A percentile compares a stretch with the other conserved stretches of the same genome.
Conservation (phyloP, 2,329 filamentous ascomycete genomes). For the Thielaviopsis euricoi region DNA sequence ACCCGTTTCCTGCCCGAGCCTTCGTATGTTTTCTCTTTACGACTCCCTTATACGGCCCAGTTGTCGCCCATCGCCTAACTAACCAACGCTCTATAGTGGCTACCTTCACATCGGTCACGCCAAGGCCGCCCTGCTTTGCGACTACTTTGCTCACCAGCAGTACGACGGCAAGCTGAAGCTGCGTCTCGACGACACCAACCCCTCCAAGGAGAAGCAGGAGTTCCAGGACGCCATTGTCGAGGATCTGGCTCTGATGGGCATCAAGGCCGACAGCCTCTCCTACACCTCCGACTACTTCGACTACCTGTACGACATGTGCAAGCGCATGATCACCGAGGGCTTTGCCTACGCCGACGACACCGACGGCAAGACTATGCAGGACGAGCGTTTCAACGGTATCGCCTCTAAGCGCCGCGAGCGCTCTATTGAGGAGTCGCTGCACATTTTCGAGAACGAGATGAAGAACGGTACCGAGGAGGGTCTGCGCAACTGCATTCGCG, state of each 20-base stretch:
- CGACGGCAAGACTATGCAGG: constrained; percentile 70
- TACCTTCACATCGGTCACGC: constrained; percentile 94
- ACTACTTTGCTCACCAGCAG: constrained; percentile 90
- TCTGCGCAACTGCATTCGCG: constrained; percentile 75
- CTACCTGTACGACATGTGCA: constrained; percentile 69
- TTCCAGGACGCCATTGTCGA: constrained; percentile 88
- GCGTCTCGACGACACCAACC: constrained; percentile 95
- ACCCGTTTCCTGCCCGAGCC: constrained; percentile 90
- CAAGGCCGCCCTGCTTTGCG: constrained; percentile 83
- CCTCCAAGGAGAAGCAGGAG: constrained; percentile 91
- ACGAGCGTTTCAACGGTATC: constrained; percentile 70
- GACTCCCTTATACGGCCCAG: too few relatives aligned
- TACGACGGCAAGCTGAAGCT: constrained; percentile 84
- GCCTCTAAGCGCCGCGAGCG: constrained; percentile 67
- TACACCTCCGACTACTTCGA: constrained; percentile 96
- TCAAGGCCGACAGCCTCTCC: constrained; percentile 71
- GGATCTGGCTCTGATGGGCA: constrained; percentile 79
- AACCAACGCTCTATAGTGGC: constrained; percentile 29
- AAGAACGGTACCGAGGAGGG: constrained; percentile 69
- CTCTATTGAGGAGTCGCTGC: constrained; percentile 65
- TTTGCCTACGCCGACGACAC: constrained; percentile 93
- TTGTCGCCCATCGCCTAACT: too few relatives aligned
- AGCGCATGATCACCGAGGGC: constrained; percentile 71
- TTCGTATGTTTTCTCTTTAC: constrained; percentile 56
- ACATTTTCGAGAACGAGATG: constrained; percentile 84